These are phyloP conservation scores for Flaveria brownii DNA, from an alignment of 129 eudicot species.

Conservation along the genomic window DNA sequence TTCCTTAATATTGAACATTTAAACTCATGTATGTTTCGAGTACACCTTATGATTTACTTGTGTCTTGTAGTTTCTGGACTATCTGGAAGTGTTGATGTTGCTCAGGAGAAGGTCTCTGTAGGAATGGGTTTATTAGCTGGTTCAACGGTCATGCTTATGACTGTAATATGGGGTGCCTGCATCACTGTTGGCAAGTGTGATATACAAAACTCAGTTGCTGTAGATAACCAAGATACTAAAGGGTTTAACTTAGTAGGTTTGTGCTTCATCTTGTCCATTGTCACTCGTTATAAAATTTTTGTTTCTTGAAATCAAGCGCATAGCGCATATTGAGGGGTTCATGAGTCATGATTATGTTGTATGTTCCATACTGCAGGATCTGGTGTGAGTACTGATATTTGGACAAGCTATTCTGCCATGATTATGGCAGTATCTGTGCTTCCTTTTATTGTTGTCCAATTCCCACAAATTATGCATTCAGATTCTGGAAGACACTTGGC, in stretches of 20 bases:
- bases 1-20: not conserved
- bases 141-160: slow-evolving; percentile 90
- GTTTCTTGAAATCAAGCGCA: not conserved
- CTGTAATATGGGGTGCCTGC: slow-evolving; percentile 87
- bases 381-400: slow-evolving; percentile 74
- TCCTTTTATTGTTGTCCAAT: slow-evolving; percentile 77
- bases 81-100: slow-evolving; percentile 71
- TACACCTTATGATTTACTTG: slow-evolving; percentile 6
- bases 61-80: slow-evolving; percentile 76
- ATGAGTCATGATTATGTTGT: slow-evolving; percentile 15
- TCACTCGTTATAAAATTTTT: not conserved
- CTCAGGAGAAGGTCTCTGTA: slow-evolving; percentile 91
- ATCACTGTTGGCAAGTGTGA: slow-evolving; percentile 85
- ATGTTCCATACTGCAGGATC: slow-evolving; percentile 54
- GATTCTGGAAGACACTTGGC: slow-evolving; percentile 73
- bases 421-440: slow-evolving; percentile 75
- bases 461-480: slow-evolving; percentile 62
- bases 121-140: slow-evolving; percentile 97
- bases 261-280: no score
- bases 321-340: not conserved
- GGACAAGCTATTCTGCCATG: slow-evolving; percentile 85
- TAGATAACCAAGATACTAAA: slow-evolving; percentile 58
- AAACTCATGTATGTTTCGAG: not conserved
- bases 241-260: slow-evolving; percentile 67
- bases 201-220: slow-evolving; percentile 48